Evolutionary conservation across 805 yeast species (phyloP).

Genomic region (Wickerhamomyces subpelliculosus): DNA sequence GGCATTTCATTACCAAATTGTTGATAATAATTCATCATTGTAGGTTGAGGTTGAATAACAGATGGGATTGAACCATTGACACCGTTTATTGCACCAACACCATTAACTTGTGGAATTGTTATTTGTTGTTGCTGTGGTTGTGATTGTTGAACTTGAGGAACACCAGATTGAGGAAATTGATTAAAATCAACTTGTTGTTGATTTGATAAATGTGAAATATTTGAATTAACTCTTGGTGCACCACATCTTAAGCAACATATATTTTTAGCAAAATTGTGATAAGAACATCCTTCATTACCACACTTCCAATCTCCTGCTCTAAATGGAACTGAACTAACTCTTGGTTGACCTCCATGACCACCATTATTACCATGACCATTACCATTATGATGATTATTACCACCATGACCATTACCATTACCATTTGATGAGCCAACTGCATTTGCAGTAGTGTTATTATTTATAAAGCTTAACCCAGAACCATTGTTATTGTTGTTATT

Average conservation of each 20-base stretch:
- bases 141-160: constrained; percentile 6
- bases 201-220: not conserved
- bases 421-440: not conserved
- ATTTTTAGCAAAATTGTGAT: constrained; percentile 91
- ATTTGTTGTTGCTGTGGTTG: constrained; percentile 1
- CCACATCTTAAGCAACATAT: constrained; percentile 85
- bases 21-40: not conserved
- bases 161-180: not conserved
- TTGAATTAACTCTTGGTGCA: constrained; percentile 42
- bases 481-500: constrained; percentile 6
- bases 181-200: too few relatives aligned
- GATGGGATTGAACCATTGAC: too few relatives aligned
- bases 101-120: too few relatives aligned
- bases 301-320: constrained; percentile 98
- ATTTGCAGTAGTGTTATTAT: constrained; percentile 2
- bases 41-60: not conserved
- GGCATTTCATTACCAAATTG: not conserved
- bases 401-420: constrained; percentile 10
- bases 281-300: constrained; percentile 65
- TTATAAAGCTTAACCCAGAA: constrained; percentile 3
- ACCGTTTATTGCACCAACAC: not conserved
- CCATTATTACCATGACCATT: constrained; percentile 6
- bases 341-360: constrained; percentile 5
- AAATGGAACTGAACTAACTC: constrained; percentile 69
- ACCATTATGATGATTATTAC: constrained; percentile 17